A percentile compares a stretch with the other conserved stretches of the same genome.
Evolutionary conservation across 805 yeast genomes (phyloP).

Genomic region (Candida xiaguanensis): DNA sequence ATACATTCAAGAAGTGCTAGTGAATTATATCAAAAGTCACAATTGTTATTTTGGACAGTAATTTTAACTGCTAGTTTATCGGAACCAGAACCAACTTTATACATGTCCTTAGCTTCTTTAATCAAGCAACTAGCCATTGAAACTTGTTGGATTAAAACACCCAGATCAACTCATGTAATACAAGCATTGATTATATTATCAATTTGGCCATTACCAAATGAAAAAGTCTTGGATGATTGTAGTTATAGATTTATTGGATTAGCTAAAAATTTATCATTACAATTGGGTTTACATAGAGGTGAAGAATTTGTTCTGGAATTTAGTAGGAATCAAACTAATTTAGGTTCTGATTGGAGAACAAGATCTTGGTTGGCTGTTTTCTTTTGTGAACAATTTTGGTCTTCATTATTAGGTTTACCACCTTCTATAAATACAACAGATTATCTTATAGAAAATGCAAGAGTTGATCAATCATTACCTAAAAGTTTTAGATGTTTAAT

Average conservation of each 20-base stretch:
- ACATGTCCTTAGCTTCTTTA: constrained; percentile 68
- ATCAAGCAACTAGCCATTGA: constrained; percentile 86
- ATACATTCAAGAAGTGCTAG: constrained; percentile 66
- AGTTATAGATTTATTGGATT: constrained; percentile 84
- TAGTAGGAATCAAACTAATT: constrained; percentile 80
- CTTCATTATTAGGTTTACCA: constrained; percentile 82
- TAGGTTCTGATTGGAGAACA: constrained; percentile 89
- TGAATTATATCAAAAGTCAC: constrained; percentile 79
- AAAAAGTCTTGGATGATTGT: constrained; percentile 87
- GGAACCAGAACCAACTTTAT: constrained; percentile 82
- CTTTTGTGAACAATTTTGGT: constrained; percentile 88
- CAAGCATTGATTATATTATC: constrained; percentile 84
- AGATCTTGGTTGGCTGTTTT: constrained; percentile 88
- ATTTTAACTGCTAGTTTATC: constrained; percentile 81
- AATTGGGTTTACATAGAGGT: constrained; percentile 79
- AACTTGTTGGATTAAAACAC: constrained; percentile 90
- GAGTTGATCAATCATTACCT: constrained; percentile 64
- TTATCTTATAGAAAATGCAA: constrained; percentile 73
- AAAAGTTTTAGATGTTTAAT: constrained; percentile 68
- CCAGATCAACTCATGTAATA: constrained; percentile 88
- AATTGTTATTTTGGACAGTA: constrained; percentile 85
- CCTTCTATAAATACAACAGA: constrained; percentile 79
- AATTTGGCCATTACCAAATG: constrained; percentile 91
- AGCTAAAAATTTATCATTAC: constrained; percentile 80
- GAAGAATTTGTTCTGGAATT: constrained; percentile 91